phyloP scores from a whole-genome alignment of 331 rosid species.

The Quercus lobata region DNA sequence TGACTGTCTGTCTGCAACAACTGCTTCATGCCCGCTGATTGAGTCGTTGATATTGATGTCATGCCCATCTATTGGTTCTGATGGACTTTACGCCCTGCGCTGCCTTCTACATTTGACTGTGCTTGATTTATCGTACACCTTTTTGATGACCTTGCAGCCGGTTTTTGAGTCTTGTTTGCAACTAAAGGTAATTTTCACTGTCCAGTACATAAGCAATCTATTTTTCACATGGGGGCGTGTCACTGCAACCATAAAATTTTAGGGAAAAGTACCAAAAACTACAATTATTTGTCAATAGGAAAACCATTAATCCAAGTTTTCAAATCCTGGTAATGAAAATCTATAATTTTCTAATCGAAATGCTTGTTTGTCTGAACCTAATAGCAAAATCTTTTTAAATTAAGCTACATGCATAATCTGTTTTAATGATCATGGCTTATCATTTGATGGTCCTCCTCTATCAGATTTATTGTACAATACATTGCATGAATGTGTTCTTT shows the following conservation, averaged over 20 bases:
- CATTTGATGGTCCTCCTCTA: neutral
- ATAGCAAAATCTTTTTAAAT: neutral
- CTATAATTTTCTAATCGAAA: neutral
- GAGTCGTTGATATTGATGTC: slow-evolving; percentile 96
- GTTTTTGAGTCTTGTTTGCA: slow-evolving; percentile 83
- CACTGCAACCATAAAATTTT: neutral
- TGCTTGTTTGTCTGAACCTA: neutral
- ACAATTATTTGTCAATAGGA: neutral
- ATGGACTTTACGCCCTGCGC: slow-evolving; percentile 71
- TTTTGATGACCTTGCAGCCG: slow-evolving; percentile 78
- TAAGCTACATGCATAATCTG: neutral
- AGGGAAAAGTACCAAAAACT: neutral
- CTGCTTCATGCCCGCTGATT: slow-evolving; percentile 76
- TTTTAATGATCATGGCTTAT: neutral
- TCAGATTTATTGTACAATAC: neutral
- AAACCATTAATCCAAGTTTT: neutral
- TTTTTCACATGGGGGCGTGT: neutral
- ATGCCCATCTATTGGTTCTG: slow-evolving; percentile 82
- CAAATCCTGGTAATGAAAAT: neutral
- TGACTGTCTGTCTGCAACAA: slow-evolving; percentile 87
- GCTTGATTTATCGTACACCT: slow-evolving; percentile 96
- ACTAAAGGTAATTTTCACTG: slow-evolving; percentile 57
- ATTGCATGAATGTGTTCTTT: neutral
- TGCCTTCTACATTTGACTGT: slow-evolving; percentile 60
- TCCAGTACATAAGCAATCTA: neutral